Percentiles rank a stretch among this genome's conserved stretches.
These are phyloP conservation scores for Aristolochia contorta DNA, from an alignment of 164 flowering plant genomes.

Conservation along the genomic window DNA sequence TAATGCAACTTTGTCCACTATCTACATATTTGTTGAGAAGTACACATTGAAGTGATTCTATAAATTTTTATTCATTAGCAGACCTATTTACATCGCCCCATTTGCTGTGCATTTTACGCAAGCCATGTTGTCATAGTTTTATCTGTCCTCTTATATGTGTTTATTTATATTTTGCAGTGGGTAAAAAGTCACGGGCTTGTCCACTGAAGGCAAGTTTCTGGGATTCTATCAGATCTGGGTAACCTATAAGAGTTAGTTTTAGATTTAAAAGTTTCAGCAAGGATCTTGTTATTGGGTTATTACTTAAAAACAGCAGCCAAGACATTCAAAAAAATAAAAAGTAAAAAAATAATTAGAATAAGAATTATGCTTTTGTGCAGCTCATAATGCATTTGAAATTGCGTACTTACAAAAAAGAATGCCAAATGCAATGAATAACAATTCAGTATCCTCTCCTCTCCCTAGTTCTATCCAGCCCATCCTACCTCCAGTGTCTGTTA, in stretches of 20 bases:
- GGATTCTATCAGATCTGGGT: slow-evolving; percentile 85
- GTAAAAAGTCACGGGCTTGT: slow-evolving; percentile 29
- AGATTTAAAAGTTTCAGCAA: not conserved
- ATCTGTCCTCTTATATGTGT: not conserved
- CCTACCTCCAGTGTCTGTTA: too few species aligned
- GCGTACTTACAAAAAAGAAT: too few species aligned
- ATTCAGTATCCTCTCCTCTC: too few species aligned
- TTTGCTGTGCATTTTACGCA: too few species aligned
- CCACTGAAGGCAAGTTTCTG: slow-evolving; percentile 53
- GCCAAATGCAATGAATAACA: too few species aligned
- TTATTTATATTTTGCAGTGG: slow-evolving; percentile 26
- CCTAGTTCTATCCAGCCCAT: too few species aligned
- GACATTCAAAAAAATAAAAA: too few species aligned
- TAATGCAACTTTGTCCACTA: too few species aligned
- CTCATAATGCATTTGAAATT: not conserved
- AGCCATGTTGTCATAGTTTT: not conserved
- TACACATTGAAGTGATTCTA: not conserved
- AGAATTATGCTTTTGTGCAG: not conserved
- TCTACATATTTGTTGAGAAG: not conserved
- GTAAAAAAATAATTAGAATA: too few species aligned
- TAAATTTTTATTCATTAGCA: not conserved
- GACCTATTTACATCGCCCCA: not conserved
- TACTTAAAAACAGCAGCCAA: too few species aligned
- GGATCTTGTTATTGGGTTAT: not conserved
- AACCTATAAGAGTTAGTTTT: slow-evolving; percentile 5